Percentiles rank a stretch among this genome's conserved stretches.
These are phyloP conservation scores for Coleophoma crateriformis DNA, from an alignment of 2,329 filamentous ascomycete genomes.

Conservation along the genomic window DNA sequence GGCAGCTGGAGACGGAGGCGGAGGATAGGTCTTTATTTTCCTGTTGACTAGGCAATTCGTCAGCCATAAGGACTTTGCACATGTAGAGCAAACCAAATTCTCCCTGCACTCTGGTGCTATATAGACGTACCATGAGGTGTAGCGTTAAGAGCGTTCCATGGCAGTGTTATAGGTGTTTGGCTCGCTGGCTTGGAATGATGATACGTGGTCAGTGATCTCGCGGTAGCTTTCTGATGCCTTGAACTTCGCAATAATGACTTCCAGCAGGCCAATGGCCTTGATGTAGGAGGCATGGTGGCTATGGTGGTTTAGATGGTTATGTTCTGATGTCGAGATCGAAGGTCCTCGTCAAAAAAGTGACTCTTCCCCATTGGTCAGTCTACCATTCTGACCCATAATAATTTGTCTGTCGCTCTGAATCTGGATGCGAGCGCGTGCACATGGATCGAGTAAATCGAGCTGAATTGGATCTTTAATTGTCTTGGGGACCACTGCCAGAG, in stretches of 20 bases:
- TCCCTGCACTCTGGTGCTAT: not conserved
- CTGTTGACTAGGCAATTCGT: slow-evolving; percentile 27
- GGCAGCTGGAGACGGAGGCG: slow-evolving; percentile 47
- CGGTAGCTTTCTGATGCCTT: slow-evolving; percentile 40
- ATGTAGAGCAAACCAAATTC: not conserved
- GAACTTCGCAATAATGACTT: slow-evolving; percentile 58
- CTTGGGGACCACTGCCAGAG: too few species aligned
- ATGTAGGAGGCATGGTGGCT: slow-evolving; percentile 27
- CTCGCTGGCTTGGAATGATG: slow-evolving; percentile 34
- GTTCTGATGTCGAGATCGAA: slow-evolving; percentile 10
- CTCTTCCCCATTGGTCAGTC: slow-evolving; percentile 12
- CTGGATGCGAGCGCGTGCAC: too few species aligned
- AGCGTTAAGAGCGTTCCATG: slow-evolving; percentile 6
- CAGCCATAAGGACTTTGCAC: not conserved
- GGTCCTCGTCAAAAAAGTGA: slow-evolving; percentile 1
- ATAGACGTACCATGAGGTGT: slow-evolving; percentile 8
- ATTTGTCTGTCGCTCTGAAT: too few species aligned
- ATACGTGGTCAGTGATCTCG: slow-evolving; percentile 44
- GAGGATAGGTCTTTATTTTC: slow-evolving; percentile 44
- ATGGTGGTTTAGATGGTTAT: slow-evolving; percentile 13
- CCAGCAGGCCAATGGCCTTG: slow-evolving; percentile 66
- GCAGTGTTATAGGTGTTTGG: slow-evolving; percentile 2
- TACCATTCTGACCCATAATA: not conserved
- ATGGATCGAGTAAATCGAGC: too few species aligned
- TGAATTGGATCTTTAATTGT: too few species aligned